These are phyloP conservation scores for Chernovozyma aurita DNA, from an alignment of 1,139 yeast genomes.

Conservation along the genomic window DNA sequence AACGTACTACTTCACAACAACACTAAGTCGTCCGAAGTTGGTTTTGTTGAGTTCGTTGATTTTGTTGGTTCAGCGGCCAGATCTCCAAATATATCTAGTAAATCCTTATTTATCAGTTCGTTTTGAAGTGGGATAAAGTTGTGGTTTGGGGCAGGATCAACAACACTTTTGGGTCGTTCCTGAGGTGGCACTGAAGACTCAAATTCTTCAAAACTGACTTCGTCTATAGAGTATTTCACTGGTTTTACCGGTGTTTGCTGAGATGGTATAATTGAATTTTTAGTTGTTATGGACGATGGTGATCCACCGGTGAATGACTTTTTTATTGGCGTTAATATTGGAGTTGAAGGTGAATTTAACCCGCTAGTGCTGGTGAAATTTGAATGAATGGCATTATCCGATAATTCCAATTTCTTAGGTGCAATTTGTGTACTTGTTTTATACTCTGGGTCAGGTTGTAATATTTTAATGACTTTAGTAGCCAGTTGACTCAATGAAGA, in stretches of 20 bases:
- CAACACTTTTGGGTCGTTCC: background rate
- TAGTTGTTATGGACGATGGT: too few species aligned
- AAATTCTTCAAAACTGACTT: background rate
- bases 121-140: conserved; percentile 1
- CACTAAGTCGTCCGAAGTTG: background rate
- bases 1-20: background rate
- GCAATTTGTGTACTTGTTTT: too few species aligned
- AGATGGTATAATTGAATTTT: too few species aligned
- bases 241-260: too few species aligned
- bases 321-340: conserved; percentile 3
- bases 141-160: too few species aligned
- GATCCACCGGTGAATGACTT: conserved; percentile 2
- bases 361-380: too few species aligned
- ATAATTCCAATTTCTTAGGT: too few species aligned
- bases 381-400: too few species aligned
- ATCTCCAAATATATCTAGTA: conserved; percentile 1
- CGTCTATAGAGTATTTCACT: too few species aligned
- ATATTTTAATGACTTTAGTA: too few species aligned
- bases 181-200: background rate
- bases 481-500: too few species aligned
- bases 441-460: too few species aligned
- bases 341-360: conserved; percentile 1
- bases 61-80: background rate
- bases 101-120: background rate
- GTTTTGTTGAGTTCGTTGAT: background rate